Evolutionary conservation across 1,284 basidiomycete genomes (phyloP).

Genomic region (Cryptococcus sp.): DNA sequence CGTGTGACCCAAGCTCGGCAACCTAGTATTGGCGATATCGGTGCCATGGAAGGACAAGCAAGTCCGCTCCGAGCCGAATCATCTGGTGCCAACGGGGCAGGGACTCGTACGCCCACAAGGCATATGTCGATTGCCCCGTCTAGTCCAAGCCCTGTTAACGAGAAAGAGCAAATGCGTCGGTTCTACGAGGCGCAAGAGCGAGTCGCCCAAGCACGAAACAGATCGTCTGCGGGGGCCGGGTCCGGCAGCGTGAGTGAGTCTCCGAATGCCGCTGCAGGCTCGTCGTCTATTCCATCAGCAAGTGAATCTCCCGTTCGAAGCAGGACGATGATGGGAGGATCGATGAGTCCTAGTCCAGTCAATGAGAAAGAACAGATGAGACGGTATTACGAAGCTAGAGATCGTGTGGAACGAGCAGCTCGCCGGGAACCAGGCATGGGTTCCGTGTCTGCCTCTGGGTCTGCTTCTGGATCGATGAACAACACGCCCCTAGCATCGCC

Average conservation of each 20-base stretch:
- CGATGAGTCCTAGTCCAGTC: constrained; percentile 1
- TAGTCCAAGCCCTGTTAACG: constrained; percentile 2
- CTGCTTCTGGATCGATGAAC: neutral
- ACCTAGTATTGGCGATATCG: neutral
- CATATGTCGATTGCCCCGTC: too few relatives aligned
- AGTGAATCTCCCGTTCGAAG: too few relatives aligned
- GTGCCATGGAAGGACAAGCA: neutral
- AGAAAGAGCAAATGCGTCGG: constrained; percentile 37
- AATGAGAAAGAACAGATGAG: constrained; percentile 51
- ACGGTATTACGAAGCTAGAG: constrained; percentile 61
- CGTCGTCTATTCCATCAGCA: neutral
- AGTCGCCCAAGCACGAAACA: constrained; percentile 1
- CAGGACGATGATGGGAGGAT: constrained; percentile 26
- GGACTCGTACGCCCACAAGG: too few relatives aligned
- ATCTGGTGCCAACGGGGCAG: too few relatives aligned
- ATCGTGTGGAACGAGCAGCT: constrained; percentile 40
- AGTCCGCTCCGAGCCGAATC: neutral
- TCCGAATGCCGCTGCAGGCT: neutral
- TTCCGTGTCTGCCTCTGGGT: neutral
- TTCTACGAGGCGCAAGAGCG: constrained; percentile 33
- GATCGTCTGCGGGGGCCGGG: neutral
- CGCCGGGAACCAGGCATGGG: neutral
- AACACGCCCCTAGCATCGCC: constrained; percentile 2
- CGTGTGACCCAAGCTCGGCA: constrained; percentile 1
- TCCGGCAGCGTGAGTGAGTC: neutral